phyloP scores from a whole-genome alignment of 2,329 filamentous ascomycete genomes.

The Beauveria medogensis region DNA sequence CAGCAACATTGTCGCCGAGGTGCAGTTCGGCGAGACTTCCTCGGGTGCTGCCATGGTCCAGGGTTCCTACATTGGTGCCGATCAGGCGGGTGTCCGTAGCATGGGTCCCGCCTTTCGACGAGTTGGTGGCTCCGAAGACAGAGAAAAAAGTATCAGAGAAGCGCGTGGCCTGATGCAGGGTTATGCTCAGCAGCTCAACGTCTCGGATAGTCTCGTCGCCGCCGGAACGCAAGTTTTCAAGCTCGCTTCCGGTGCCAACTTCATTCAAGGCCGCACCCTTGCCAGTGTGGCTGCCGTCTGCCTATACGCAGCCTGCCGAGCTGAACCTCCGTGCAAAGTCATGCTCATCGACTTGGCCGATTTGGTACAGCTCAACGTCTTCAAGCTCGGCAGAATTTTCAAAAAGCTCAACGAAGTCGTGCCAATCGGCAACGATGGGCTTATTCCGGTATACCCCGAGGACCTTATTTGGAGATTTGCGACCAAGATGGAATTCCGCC shows the following conservation, averaged over 20 bases:
- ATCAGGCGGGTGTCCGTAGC: constrained; percentile 70
- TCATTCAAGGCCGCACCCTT: constrained; percentile 78
- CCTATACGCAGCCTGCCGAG: constrained; percentile 80
- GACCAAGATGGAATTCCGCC: constrained; percentile 81
- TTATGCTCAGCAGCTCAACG: constrained; percentile 51
- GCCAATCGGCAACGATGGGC: constrained; percentile 57
- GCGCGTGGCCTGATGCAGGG: constrained; percentile 52
- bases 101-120: constrained; percentile 55
- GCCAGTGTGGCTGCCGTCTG: constrained; percentile 84
- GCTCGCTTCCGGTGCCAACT: constrained; percentile 64
- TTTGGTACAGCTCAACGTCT: constrained; percentile 75
- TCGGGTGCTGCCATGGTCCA: constrained; percentile 84
- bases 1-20: constrained; percentile 83
- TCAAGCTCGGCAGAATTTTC: constrained; percentile 83
- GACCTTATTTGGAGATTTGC: constrained; percentile 89
- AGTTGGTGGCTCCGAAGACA: constrained; percentile 48
- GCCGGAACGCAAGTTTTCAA: constrained; percentile 67
- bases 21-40: constrained; percentile 82
- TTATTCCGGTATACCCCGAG: constrained; percentile 71
- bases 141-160: constrained; percentile 53
- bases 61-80: constrained; percentile 78
- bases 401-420: constrained; percentile 70
- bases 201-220: constrained; percentile 55
- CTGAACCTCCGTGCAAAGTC: constrained; percentile 68
- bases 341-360: constrained; percentile 97